Base-by-base conservation (phyloP, 2,329 filamentous ascomycete genomes). In the Fusarium mexicanum region DNA sequence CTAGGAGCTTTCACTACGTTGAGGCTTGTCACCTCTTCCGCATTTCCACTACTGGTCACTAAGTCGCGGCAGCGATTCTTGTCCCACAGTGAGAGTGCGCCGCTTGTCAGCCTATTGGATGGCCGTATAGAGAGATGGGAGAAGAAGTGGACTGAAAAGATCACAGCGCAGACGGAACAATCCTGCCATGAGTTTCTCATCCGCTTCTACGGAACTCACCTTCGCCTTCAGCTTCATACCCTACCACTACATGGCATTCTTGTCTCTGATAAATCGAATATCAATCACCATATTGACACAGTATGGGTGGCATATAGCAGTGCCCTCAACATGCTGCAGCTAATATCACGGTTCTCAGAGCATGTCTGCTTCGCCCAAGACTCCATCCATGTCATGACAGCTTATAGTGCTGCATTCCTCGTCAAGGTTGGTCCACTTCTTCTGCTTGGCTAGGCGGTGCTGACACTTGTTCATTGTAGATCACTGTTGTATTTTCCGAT, bases 361-460 rank as follows among this genome's bases (percentile, higher is more conserved):
- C 22, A 48, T 17, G 31, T 59, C 1, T 59, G 33, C n/a, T 48
- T 59, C 6, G 31, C 41, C 8, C 41, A 59, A 22, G 55, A 59
- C n/a, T 59, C 55, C 2, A 48, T 59, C 6, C 41, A 59, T 29
- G 40, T 59, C 2, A 59, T 59, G 55, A 59, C 55, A 9, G 55
- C 55, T 13, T 59, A 59, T 18, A 59, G 55, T 29, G 55, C 55
- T 48, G 55, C 55, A 10, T 59, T 59, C 11, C 26, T 59, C 5
- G n/a, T 35, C 29, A 59, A 48, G 41, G 55, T 22, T 37, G 18
- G 55, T 58, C n/a, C 2, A 16, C 3, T 2, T 29, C 5, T 8
- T n/a, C 7, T 9, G 37, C 10, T 18, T 40, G 1, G 2, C 5
- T 18, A 11, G 10, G 4, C 12, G 2, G 5, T 9, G 1, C n/a